Percentiles rank a stretch among this genome's conserved stretches.
Conservation (phyloP, 2,329 filamentous ascomycete genomes). For the Diaporthe helianthi region DNA sequence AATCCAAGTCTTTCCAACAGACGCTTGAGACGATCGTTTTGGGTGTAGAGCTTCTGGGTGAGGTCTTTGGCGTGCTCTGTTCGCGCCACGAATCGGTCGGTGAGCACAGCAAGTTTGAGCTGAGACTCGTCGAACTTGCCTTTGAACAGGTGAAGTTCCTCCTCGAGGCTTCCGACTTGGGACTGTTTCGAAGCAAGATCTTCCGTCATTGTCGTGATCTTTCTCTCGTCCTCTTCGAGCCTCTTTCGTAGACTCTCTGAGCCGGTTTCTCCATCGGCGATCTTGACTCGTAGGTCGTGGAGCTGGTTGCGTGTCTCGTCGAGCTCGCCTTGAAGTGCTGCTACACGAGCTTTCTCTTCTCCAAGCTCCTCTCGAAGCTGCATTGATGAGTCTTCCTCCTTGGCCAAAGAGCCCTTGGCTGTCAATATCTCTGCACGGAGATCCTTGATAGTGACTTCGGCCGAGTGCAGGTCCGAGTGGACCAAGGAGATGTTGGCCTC, state of each 20-base stretch:
- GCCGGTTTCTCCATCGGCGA: constrained; percentile 83
- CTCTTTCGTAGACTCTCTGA: constrained; percentile 79
- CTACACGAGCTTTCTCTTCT: constrained; percentile 60
- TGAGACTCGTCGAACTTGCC: constrained; percentile 67
- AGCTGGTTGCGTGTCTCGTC: constrained; percentile 74
- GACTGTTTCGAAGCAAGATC: constrained; percentile 78
- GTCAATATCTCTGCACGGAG: constrained; percentile 65
- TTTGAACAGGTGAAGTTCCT: constrained; percentile 73
- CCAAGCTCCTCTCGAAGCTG: constrained; percentile 61
- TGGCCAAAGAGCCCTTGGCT: constrained; percentile 58
- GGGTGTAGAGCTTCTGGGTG: constrained; percentile 80
- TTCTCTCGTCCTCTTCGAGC: constrained; percentile 77
- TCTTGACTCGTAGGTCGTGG: constrained; percentile 70
- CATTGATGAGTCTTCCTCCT: constrained; percentile 58
- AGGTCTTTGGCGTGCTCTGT: constrained; percentile 80
- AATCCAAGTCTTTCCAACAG: constrained; percentile 90
- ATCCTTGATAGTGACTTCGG: constrained; percentile 61
- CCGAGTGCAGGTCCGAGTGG: constrained; percentile 68
- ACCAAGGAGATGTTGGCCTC: constrained; percentile 67
- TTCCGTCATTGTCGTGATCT: constrained; percentile 70
- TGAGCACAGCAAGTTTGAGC: constrained; percentile 57
- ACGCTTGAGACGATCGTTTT: constrained; percentile 83
- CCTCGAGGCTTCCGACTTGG: constrained; percentile 77
- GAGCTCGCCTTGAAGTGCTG: constrained; percentile 63
- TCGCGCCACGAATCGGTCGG: constrained; percentile 70